Percentiles rank a stretch among this genome's conserved stretches.
Evolutionary conservation across 306 rosid genomes (phyloP).

Genomic region (Casuarina equisetifolia): DNA sequence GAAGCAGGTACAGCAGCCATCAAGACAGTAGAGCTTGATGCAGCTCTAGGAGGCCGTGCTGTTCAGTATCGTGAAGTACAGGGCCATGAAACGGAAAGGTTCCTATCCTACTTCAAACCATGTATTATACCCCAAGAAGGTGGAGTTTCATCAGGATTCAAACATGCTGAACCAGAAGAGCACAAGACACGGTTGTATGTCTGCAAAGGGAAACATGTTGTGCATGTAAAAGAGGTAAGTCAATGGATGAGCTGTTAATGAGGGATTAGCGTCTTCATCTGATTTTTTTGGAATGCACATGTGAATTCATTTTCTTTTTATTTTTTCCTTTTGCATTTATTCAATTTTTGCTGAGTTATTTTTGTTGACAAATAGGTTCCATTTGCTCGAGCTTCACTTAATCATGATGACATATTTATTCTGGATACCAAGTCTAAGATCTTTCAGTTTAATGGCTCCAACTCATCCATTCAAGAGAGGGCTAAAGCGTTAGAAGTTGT

Average conservation of each 20-base stretch:
- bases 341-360: constrained; percentile 26
- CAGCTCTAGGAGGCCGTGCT: constrained; percentile 98
- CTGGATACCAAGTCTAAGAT: constrained; percentile 89
- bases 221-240: constrained; percentile 96
- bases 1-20: constrained; percentile 97
- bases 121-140: constrained; percentile 98
- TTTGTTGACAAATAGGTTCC: constrained; percentile 63
- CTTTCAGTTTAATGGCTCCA: constrained; percentile 93
- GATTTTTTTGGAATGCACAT: no score
- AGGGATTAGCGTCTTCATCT: no score
- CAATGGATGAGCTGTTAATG: background rate
- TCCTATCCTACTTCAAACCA: constrained; percentile 87
- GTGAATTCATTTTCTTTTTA: no score
- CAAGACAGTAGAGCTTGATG: constrained; percentile 95
- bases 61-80: constrained; percentile 97
- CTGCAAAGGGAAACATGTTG: constrained; percentile 94
- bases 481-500: constrained; percentile 97
- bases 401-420: constrained; percentile 88
- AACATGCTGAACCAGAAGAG: constrained; percentile 87
- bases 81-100: constrained; percentile 92
- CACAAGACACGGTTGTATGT: constrained; percentile 68
- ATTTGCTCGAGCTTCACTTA: constrained; percentile 84
- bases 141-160: constrained; percentile 89
- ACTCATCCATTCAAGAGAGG: constrained; percentile 96
- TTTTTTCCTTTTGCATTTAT: background rate